These are phyloP conservation scores for Apiospora aurea DNA, from an alignment of 2,329 filamentous ascomycete species.

Conservation along the genomic window DNA sequence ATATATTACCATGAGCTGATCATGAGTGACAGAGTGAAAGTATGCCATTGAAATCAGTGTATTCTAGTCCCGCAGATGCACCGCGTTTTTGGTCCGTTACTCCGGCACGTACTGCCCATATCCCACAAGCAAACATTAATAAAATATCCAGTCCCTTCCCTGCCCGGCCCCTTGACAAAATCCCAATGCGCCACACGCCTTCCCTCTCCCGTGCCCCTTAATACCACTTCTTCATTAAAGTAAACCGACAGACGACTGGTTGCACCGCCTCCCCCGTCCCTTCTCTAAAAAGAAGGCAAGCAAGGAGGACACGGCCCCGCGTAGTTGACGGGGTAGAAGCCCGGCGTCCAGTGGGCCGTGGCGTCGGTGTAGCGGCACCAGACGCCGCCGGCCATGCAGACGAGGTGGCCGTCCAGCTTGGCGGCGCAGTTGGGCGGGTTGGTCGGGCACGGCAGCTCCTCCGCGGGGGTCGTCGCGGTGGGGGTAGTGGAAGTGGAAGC, in stretches of 20 bases:
- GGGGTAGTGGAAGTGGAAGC: background rate
- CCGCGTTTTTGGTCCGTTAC: background rate
- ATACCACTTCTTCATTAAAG: background rate
- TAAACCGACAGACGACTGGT: background rate
- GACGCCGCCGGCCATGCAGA: slow-evolving; percentile 21
- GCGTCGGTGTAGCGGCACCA: slow-evolving; percentile 24
- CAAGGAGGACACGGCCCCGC: slow-evolving; percentile 15
- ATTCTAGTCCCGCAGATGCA: background rate
- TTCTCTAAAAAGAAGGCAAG: slow-evolving; percentile 13
- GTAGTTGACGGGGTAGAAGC: slow-evolving; percentile 22
- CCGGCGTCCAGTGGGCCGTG: background rate
- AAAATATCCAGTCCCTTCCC: background rate
- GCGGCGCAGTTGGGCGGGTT: background rate
- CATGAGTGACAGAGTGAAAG: no score
- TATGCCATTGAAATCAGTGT: background rate
- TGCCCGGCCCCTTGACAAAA: background rate
- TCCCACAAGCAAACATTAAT: slow-evolving; percentile 9
- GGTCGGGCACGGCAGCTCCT: slow-evolving; percentile 23
- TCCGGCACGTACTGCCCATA: background rate
- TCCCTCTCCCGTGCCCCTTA: background rate
- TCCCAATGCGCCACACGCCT: background rate
- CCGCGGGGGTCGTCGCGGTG: background rate
- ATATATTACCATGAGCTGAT: no score
- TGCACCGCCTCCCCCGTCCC: no score
- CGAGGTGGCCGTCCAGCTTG: slow-evolving; percentile 18